Percentiles rank a stretch among this genome's conserved stretches.
Conservation (phyloP, 1,284 basidiomycete genomes). For the Clitocybe nebularis region DNA sequence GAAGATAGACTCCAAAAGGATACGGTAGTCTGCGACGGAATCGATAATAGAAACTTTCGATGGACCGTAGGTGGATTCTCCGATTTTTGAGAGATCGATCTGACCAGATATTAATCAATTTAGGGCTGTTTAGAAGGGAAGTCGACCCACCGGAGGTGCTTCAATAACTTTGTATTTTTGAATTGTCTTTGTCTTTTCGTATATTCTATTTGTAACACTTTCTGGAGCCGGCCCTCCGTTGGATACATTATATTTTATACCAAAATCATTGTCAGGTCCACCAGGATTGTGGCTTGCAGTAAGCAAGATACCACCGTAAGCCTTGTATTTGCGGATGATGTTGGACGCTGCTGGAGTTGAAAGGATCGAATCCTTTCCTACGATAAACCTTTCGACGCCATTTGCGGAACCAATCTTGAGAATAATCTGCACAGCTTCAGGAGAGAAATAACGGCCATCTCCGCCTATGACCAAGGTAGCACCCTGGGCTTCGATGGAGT, state of each 20-base stretch:
- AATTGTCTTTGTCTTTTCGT: conserved; percentile 87
- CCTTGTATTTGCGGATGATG: conserved; percentile 93
- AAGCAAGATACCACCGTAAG: conserved; percentile 93
- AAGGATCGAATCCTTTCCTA: conserved; percentile 88
- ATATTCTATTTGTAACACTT: conserved; percentile 91
- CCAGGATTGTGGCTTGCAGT: conserved; percentile 99
- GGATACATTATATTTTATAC: conserved; percentile 98
- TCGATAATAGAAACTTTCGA: conserved; percentile 90
- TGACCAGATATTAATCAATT: conserved; percentile 24
- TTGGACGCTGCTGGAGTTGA: conserved; percentile 98
- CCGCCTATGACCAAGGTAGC: conserved; percentile 94
- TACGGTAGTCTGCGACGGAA: conserved; percentile 88
- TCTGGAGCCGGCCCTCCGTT: conserved; percentile 98
- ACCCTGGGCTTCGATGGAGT: conserved; percentile 81
- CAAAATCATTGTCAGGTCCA: conserved; percentile 96
- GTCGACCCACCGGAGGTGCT: conserved; percentile 61
- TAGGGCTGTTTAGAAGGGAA: neutral
- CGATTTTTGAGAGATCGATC: conserved; percentile 85
- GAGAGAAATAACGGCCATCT: conserved; percentile 93
- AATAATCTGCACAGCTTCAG: conserved; percentile 88
- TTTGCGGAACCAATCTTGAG: conserved; percentile 91
- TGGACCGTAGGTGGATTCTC: conserved; percentile 78
- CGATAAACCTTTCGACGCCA: conserved; percentile 83
- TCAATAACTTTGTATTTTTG: conserved; percentile 84
- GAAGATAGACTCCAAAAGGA: conserved; percentile 86